Evolutionary conservation across 2,329 filamentous ascomycete genomes (phyloP).

Genomic region (Aspergillus texensis): DNA sequence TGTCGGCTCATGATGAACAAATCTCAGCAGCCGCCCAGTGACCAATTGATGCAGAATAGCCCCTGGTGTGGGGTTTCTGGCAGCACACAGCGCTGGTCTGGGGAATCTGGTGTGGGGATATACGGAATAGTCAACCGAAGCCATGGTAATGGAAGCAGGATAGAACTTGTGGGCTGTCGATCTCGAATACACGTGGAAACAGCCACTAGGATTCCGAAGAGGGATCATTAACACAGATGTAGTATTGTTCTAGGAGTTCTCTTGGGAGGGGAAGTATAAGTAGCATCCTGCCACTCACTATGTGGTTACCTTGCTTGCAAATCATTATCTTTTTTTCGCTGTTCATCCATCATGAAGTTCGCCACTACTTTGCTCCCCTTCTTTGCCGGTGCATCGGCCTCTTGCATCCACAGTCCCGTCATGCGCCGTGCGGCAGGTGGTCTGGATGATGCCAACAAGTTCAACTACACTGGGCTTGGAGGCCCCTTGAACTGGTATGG

Average conservation of each 20-base stretch:
- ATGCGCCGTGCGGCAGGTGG: background rate
- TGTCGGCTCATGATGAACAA: background rate
- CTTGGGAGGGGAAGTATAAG: background rate
- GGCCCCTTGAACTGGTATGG: slow-evolving; percentile 59
- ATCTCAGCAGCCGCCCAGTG: background rate
- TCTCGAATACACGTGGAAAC: background rate
- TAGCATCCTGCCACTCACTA: background rate
- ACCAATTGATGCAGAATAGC: no score
- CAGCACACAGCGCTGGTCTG: background rate
- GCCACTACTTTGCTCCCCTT: background rate
- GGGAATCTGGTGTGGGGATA: background rate
- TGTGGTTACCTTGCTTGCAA: background rate
- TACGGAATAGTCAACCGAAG: background rate
- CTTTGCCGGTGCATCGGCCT: background rate
- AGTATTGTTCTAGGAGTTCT: background rate
- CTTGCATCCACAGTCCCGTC: background rate
- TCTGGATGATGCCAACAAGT: background rate
- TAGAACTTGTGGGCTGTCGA: background rate
- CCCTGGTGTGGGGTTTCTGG: background rate
- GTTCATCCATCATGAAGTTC: background rate
- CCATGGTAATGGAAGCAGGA: background rate
- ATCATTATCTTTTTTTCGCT: background rate
- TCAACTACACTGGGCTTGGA: slow-evolving; percentile 24
- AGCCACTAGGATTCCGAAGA: background rate
- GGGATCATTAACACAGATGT: background rate